phyloP scores from a whole-genome alignment of 257 asterid species.

The Solanum lycopersicoides region DNA sequence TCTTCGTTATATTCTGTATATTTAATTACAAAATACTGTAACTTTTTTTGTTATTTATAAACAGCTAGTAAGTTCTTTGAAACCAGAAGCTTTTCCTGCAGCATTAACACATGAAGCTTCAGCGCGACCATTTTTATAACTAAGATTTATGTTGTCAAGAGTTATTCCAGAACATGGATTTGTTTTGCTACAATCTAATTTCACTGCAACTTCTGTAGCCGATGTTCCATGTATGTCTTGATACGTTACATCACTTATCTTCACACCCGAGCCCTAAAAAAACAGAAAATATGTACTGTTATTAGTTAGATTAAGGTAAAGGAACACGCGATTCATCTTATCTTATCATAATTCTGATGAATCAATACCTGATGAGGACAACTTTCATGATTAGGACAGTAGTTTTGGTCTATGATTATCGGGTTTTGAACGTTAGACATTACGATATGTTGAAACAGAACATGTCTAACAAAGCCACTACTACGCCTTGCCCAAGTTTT shows the following conservation, averaged over 20 bases:
- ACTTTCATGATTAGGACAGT: not conserved
- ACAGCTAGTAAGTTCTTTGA: not conserved
- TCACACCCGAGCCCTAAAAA: not conserved
- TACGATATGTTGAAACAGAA: not conserved
- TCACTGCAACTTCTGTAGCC: not conserved
- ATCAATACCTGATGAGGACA: slow-evolving; percentile 2
- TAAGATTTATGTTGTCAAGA: not conserved
- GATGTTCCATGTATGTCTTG: slow-evolving; percentile 9
- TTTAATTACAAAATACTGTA: not conserved
- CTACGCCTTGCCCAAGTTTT: slow-evolving; percentile 14
- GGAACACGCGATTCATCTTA: not conserved
- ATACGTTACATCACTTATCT: slow-evolving; percentile 3
- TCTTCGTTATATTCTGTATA: not conserved
- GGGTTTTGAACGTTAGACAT: slow-evolving; percentile 9
- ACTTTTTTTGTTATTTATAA: not conserved
- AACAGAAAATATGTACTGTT: too few relatives aligned
- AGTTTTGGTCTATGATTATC: slow-evolving; percentile 11
- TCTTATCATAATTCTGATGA: not conserved
- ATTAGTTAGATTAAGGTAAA: not conserved
- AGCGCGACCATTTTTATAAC: not conserved
- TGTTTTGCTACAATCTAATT: not conserved
- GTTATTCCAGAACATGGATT: slow-evolving; percentile 1
- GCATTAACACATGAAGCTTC: slow-evolving; percentile 3
- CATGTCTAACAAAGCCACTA: slow-evolving; percentile 1
- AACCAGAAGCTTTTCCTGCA: not conserved